Conservation (phyloP, 805 yeast species). For the Lachancea nothofagi region DNA sequence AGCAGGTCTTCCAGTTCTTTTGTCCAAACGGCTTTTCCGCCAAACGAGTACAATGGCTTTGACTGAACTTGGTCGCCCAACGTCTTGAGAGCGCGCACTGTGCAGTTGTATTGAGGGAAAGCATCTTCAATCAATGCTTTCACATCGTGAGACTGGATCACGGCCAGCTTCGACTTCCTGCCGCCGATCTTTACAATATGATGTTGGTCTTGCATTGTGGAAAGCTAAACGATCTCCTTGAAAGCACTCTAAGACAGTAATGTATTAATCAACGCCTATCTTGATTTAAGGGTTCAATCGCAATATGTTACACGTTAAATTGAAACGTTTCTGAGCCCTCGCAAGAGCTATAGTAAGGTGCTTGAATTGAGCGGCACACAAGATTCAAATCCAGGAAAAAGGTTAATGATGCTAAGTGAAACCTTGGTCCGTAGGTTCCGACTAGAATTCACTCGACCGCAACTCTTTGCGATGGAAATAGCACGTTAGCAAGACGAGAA, state of each 20-base stretch:
- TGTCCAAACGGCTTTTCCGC: slow-evolving; percentile 96
- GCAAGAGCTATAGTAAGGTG: no score
- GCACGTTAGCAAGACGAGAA: no score
- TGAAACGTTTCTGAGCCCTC: no score
- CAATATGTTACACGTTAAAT: no score
- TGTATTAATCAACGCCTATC: no score
- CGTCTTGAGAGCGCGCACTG: slow-evolving; percentile 75
- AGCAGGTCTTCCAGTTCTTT: slow-evolving; percentile 83
- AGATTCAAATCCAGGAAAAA: no score
- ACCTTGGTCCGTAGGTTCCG: no score
- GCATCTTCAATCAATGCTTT: slow-evolving; percentile 50
- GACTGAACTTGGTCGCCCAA: slow-evolving; percentile 85
- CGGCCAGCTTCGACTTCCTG: slow-evolving; percentile 81
- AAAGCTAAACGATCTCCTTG: not conserved
- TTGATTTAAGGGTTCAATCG: no score
- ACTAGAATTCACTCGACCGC: no score
- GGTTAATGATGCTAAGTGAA: no score
- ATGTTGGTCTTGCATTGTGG: slow-evolving; percentile 12
- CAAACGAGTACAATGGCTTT: slow-evolving; percentile 87
- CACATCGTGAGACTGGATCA: slow-evolving; percentile 75
- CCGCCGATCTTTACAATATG: slow-evolving; percentile 62
- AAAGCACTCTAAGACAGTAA: not conserved
- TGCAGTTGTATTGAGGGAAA: slow-evolving; percentile 64
- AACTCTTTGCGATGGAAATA: no score
- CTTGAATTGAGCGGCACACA: no score